These are phyloP conservation scores for Dryas drummondii DNA, from an alignment of 306 rosid species.

Conservation along the genomic window DNA sequence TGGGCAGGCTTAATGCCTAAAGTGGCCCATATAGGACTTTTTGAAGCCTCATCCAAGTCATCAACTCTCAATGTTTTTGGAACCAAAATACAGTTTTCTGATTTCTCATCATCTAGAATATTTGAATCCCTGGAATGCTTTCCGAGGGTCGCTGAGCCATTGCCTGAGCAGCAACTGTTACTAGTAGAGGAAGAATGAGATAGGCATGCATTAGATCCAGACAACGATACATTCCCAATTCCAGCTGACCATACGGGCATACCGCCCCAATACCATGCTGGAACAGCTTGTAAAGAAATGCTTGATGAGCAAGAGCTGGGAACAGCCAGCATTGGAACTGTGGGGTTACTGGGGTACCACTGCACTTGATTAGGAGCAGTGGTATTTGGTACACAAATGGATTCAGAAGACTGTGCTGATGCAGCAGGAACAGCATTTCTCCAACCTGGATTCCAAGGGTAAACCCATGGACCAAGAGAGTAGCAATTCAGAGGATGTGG, in stretches of 20 bases:
- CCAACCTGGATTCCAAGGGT: conserved; percentile 47
- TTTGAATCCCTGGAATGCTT: conserved; percentile 53
- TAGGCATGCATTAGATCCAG: conserved; percentile 41
- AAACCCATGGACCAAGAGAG: conserved; percentile 47
- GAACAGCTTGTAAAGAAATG: conserved; percentile 47
- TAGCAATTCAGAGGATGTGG: conserved; percentile 37
- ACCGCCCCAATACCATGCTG: conserved; percentile 48
- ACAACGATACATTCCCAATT: conserved; percentile 29
- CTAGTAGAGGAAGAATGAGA: conserved; percentile 45
- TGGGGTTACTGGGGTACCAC: conserved; percentile 28
- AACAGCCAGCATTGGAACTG: conserved; percentile 42
- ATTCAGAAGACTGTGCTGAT: conserved; percentile 24
- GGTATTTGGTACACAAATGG: conserved; percentile 19
- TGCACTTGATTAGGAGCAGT: conserved; percentile 34
- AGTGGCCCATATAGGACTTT: conserved; percentile 39
- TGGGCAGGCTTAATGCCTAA: conserved; percentile 32
- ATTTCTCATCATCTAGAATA: conserved; percentile 38
- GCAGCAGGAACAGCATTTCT: conserved; percentile 30
- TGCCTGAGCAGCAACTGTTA: conserved; percentile 43
- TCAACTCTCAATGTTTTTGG: conserved; percentile 50
- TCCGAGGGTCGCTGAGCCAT: conserved; percentile 48
- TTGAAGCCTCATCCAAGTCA: conserved; percentile 42
- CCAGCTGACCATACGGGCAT: conserved; percentile 37
- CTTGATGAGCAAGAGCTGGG: conserved; percentile 45
- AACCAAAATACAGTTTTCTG: conserved; percentile 38